These are phyloP conservation scores for Asterella californica DNA, from an alignment of 225 moss, liverwort and hornwort genomes.

Conservation along the genomic window DNA sequence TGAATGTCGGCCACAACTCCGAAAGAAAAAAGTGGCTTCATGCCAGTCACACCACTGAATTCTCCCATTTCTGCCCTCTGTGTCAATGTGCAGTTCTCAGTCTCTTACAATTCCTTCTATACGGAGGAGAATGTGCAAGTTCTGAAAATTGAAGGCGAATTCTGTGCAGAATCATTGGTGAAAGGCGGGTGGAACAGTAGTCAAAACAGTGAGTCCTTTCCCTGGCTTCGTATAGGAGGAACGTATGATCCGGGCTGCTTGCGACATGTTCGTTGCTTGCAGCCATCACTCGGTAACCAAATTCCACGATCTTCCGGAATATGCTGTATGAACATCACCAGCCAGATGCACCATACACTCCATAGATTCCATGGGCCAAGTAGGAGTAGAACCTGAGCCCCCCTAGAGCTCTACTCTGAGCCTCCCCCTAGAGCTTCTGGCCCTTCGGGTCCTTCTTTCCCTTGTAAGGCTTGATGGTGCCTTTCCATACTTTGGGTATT, in stretches of 20 bases:
- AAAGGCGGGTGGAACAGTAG: not conserved
- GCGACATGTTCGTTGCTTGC: not conserved
- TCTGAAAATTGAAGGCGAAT: not conserved
- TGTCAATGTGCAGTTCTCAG: not conserved
- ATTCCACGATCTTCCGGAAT: not conserved
- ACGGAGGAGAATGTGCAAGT: not conserved
- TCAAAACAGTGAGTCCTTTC: not conserved
- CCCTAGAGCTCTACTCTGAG: too few relatives aligned
- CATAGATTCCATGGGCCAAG: too few relatives aligned
- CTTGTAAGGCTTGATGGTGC: too few relatives aligned
- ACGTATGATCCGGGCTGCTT: not conserved
- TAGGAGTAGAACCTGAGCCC: too few relatives aligned
- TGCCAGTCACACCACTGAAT: not conserved
- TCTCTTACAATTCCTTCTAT: not conserved
- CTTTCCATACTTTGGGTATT: too few relatives aligned
- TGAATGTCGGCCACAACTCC: conserved; percentile 60
- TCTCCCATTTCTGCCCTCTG: conserved; percentile 12
- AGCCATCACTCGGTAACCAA: not conserved
- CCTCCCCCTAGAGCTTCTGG: too few relatives aligned
- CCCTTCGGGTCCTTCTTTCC: too few relatives aligned
- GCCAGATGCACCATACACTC: too few relatives aligned
- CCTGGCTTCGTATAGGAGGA: not conserved
- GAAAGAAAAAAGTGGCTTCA: conserved; percentile 50
- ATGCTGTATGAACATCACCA: not conserved
- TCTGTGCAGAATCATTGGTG: not conserved